Base-by-base conservation (phyloP, 306 rosid species). In the Benincasa hispida region DNA sequence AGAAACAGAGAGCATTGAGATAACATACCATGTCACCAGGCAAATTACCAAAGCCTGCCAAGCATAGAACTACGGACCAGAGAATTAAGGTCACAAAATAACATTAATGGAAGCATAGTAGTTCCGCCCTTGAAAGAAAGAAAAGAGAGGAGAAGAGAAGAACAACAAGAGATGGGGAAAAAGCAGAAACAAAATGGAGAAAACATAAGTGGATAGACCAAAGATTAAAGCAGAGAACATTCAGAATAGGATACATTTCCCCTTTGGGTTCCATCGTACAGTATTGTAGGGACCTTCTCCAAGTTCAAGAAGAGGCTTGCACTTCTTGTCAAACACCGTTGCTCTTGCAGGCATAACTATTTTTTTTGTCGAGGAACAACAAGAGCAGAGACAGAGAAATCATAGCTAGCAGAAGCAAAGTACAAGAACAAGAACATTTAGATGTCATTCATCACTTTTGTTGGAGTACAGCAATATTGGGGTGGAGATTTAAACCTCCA, bases 241-340 rank as follows among this genome's bases (percentile, higher is more conserved):
- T 50, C 24, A 47, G 60, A 72, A 82, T 74, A 86, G 93, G 92
- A 90, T 93, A 91, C 98, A 90, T 84, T 84, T 90, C 63, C 97
- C 97, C 81, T 87, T 91, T 2, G 98, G 98, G 77, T 91, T 91
- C 97, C 97, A 93, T 61, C 96, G 85, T 75, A 93, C 79, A 22
- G 98, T 93, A 76, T 93, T 93, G 85, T 88, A 93, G 45, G 98
- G 98, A 61, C 98, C 98, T 56, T 86, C 83, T 83, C 98, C 96
- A 68, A 93, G 91, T 91, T 93, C 98, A 77, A 91, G 87, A 62
- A 93, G 83, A 85, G 98, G 98, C 79, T 84, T 91, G 88, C 98
- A 92, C 85, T 91, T 93, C 94, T 87, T 91, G 91, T 88, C 96
- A 74, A 91, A 93, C 78, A 93, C 78, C 41, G 98, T 93, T 76